Evolutionary conservation across 805 yeast genomes (phyloP).

Genomic region (Saccharomycopsis synnaedendra): DNA sequence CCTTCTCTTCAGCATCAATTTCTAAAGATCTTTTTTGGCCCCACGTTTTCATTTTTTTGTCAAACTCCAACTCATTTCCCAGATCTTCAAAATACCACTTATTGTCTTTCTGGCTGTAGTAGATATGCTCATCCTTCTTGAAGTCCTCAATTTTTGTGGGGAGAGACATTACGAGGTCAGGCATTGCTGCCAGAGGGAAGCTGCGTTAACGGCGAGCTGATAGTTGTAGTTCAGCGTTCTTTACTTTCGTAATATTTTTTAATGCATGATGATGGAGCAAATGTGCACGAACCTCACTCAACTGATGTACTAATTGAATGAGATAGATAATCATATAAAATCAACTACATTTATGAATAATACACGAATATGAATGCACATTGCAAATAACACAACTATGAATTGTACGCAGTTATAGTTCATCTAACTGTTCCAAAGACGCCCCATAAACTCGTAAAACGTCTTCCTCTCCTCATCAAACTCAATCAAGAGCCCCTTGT

Average conservation of each 20-base stretch:
- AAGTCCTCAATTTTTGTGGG: slow-evolving; percentile 7
- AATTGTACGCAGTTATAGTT: neutral
- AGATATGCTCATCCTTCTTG: slow-evolving; percentile 17
- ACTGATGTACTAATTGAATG: too few relatives aligned
- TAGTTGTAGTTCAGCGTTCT: too few relatives aligned
- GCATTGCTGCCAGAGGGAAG: too few relatives aligned
- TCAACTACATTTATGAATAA: neutral
- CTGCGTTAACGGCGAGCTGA: too few relatives aligned
- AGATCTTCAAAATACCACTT: slow-evolving; percentile 29
- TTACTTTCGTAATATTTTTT: too few relatives aligned
- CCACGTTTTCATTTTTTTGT: slow-evolving; percentile 25
- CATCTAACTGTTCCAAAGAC: slow-evolving; percentile 21
- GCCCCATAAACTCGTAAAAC: slow-evolving; percentile 26
- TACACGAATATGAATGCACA: neutral
- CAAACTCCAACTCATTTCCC: slow-evolving; percentile 24
- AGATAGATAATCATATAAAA: neutral
- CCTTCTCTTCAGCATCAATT: slow-evolving; percentile 16
- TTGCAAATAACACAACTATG: neutral
- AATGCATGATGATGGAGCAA: too few relatives aligned
- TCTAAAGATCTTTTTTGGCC: slow-evolving; percentile 15
- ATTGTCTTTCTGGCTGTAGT: slow-evolving; percentile 23
- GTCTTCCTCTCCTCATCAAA: slow-evolving; percentile 16
- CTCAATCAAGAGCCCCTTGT: slow-evolving; percentile 18
- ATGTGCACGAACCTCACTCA: too few relatives aligned
- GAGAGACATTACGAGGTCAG: neutral